Evolutionary conservation across 768 basidiomycete genomes (phyloP).

Genomic region (Calvatia gigantea): DNA sequence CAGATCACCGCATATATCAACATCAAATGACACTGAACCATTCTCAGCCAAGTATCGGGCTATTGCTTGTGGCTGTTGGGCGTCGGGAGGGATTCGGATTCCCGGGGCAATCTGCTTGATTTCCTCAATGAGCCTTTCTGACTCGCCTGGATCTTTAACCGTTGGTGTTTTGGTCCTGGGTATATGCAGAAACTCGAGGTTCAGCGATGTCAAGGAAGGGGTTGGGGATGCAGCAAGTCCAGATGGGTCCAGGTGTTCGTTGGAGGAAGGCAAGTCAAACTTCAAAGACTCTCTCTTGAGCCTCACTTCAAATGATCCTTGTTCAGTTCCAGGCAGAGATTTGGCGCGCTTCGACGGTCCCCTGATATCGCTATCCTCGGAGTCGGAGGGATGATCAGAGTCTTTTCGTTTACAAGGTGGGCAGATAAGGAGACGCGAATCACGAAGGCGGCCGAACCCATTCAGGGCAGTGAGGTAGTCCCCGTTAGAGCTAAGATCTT

Average conservation of each 20-base stretch:
- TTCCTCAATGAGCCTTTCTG: constrained; percentile 42
- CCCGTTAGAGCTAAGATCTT: constrained; percentile 16
- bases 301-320: constrained; percentile 43
- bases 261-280: constrained; percentile 17
- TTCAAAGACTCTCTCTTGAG: constrained; percentile 32
- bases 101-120: constrained; percentile 34
- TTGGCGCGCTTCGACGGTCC: constrained; percentile 40
- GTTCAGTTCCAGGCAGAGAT: constrained; percentile 39
- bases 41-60: constrained; percentile 33
- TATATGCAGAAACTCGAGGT: background rate
- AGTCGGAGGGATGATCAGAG: constrained; percentile 5
- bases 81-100: constrained; percentile 32
- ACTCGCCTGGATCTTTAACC: constrained; percentile 27
- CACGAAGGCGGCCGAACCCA: background rate
- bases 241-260: background rate
- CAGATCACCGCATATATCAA: constrained; percentile 45
- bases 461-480: background rate
- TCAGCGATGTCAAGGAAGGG: background rate
- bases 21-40: constrained; percentile 43
- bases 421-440: constrained; percentile 6
- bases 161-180: background rate
- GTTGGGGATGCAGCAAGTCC: background rate
- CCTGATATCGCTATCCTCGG: constrained; percentile 36
- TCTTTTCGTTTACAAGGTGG: constrained; percentile 11
- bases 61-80: constrained; percentile 35